phyloP scores from a whole-genome alignment of 2,329 filamentous ascomycete genomes.

The Penicillium sp. region DNA sequence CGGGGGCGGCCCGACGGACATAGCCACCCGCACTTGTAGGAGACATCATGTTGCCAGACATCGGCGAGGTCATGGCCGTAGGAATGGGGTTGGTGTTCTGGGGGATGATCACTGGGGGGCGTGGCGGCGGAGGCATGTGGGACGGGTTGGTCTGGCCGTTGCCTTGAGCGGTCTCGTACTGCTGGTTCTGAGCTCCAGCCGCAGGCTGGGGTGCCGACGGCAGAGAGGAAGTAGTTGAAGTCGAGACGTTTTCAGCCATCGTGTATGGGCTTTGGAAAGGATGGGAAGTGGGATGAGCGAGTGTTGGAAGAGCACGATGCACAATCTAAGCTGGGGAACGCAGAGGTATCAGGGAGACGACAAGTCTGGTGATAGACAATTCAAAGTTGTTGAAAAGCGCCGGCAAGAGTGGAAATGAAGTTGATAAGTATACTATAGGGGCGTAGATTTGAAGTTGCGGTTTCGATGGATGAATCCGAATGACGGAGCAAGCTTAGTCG shows the following conservation, averaged over 20 bases:
- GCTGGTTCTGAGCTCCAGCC: slow-evolving; percentile 67
- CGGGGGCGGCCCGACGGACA: slow-evolving; percentile 85
- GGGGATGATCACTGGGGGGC: slow-evolving; percentile 81
- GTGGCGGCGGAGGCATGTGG: slow-evolving; percentile 86
- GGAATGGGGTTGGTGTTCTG: slow-evolving; percentile 96
- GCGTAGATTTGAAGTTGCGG: slow-evolving; percentile 9
- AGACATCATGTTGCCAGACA: slow-evolving; percentile 77
- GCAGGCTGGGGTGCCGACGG: slow-evolving; percentile 68
- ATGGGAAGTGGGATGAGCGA: slow-evolving; percentile 19
- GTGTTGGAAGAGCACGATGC: slow-evolving; percentile 19
- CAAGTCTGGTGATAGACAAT: background rate
- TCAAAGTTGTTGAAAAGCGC: background rate
- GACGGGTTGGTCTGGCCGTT: slow-evolving; percentile 67
- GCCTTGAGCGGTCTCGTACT: slow-evolving; percentile 69
- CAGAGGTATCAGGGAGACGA: background rate
- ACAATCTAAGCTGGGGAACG: background rate
- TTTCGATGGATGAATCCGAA: slow-evolving; percentile 7
- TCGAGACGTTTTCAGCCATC: slow-evolving; percentile 77
- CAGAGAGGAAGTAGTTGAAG: slow-evolving; percentile 63
- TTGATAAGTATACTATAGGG: slow-evolving; percentile 11
- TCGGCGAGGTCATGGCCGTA: slow-evolving; percentile 84
- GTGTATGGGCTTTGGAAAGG: slow-evolving; percentile 33
- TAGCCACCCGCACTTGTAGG: slow-evolving; percentile 79
- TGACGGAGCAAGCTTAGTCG: slow-evolving; percentile 10
- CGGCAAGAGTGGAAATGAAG: background rate